A percentile compares a stretch with the other conserved stretches of the same genome.
phyloP scores from a whole-genome alignment of 192 early-diverging fungal genomes.

The Lobosporangium transversale region DNA sequence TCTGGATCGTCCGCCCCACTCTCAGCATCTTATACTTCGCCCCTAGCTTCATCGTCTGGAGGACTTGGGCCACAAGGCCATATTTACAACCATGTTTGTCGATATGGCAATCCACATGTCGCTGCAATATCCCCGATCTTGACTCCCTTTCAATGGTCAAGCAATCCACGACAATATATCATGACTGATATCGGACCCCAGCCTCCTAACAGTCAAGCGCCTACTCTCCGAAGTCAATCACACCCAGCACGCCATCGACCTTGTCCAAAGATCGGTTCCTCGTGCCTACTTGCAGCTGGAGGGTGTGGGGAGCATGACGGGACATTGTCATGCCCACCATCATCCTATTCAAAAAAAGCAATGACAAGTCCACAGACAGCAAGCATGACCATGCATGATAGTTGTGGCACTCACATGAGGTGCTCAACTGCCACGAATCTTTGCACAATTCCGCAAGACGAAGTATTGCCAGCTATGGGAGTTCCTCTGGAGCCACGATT shows the following conservation, averaged over 20 bases:
- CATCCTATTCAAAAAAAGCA: neutral
- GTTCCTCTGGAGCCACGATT: slow-evolving; percentile 18
- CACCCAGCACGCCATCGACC: slow-evolving; percentile 26
- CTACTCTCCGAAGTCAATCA: slow-evolving; percentile 13
- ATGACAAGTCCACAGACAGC: no score
- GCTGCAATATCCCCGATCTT: slow-evolving; percentile 8
- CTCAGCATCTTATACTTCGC: slow-evolving; percentile 1
- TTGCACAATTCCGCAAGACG: slow-evolving; percentile 38
- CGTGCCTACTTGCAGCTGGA: neutral
- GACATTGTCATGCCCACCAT: neutral
- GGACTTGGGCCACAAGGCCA: neutral
- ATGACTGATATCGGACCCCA: slow-evolving; percentile 52
- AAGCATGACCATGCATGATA: neutral
- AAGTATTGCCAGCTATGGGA: slow-evolving; percentile 29
- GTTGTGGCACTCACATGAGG: neutral
- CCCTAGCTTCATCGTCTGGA: neutral
- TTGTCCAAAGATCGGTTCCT: slow-evolving; percentile 17
- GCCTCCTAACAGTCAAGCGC: slow-evolving; percentile 39
- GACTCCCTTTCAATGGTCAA: slow-evolving; percentile 45
- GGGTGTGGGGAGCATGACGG: neutral
- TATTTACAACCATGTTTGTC: neutral
- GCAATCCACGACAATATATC: slow-evolving; percentile 41
- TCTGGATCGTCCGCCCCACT: neutral
- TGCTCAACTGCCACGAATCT: slow-evolving; percentile 23
- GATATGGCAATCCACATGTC: neutral